Evolutionary conservation across 805 yeast species (phyloP), one percentile per base, ranked within the genome.

Genomic region (Candida montana): DNA sequence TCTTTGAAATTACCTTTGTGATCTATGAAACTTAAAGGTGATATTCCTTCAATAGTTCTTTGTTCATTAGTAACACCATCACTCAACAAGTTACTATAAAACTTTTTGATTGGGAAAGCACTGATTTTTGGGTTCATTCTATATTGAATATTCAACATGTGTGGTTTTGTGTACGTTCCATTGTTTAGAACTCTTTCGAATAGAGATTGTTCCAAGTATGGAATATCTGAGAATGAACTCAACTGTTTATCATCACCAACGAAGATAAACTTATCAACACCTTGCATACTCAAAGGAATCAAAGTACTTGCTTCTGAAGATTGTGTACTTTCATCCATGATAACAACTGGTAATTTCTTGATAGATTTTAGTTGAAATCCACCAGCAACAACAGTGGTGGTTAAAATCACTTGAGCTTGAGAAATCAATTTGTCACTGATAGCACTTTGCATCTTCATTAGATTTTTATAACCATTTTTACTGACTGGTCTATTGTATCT

Each of bases 261-360:
- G 54, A 83, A 77, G 3, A 81, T 76, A 57, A 82, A 77, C 51
- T 75, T 79, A 40, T 74, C 74, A 38, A 81, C 79, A 13, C 83
- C 84, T 4, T 78, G 74, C 68, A 81, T 73, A 7, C 85, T 79
- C 45, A 83, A 62, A 10, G 90, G 89, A 42, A 83, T 83, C 48
- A 83, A 65, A 0, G 87, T 77, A 2, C 79, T 68, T 7, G 88
- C 83, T 49, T 83, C 91, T 0, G 87, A 77, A 0, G 89, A 79
- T 51, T 82, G 89, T 0, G 89, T 82, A 4, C 86, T 75, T 62
- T 83, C 90, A 64, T 83, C 90, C 83, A 83, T 79, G 26, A 83
- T 81, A 6, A 83, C 83, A 13, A 76, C 81, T 0, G 83, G 83
- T 3, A 79, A 79, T 1, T 87, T 87, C 30, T 68, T 65, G 9